Evolutionary conservation across 2,329 filamentous ascomycete species (phyloP), one percentile per base, ranked within the genome.

Genomic region (Diaporthe sp.): DNA sequence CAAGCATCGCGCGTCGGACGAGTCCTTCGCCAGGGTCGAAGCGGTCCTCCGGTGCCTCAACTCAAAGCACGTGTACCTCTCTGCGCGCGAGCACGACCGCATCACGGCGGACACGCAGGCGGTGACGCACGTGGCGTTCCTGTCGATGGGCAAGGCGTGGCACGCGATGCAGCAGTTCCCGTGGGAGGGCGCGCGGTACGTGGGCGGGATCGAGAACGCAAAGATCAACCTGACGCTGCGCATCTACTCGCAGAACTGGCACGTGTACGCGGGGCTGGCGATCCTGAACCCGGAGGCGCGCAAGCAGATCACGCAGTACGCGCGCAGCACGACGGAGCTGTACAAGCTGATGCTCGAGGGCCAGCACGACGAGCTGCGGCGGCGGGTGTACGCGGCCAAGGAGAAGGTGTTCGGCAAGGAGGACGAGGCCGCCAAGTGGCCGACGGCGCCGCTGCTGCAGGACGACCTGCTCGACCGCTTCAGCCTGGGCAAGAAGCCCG

Each of bases 211-310:
- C 80, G 97, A 99, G 84, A 99, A 99, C 83, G 96, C 98, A 80
- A 99, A 99, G 86, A 98, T 98, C 87, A 99, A 99, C 86, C 92
- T 98, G 78, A 98, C 95, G 78, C 87, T 99, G 78, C 95, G 97
- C 79, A 98, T 99, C 85, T 99, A 98, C 86, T 93, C 93, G 75
- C 97, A 98, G 84, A 99, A 98, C 84, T 99, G 97, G 97, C 97
- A 99, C 86, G 97, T 99, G 74, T 99, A 99, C 83, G 97, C 97
- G 28, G 97, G 97, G 0, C 92, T 99, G 12, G 97, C 97, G 15
- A 99, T 99, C 81, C 90, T 99, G 74, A 99, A 99, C 83, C 97
- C 97, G 0, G 93, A 95, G 74, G 97, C 97, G 4, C 94, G 94
- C 83, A 90, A 93, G 83, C 97, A 99, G 85, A 98, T 99, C 80